Conservation (phyloP, 129 eudicot species). For the Artemisia tridentata region DNA sequence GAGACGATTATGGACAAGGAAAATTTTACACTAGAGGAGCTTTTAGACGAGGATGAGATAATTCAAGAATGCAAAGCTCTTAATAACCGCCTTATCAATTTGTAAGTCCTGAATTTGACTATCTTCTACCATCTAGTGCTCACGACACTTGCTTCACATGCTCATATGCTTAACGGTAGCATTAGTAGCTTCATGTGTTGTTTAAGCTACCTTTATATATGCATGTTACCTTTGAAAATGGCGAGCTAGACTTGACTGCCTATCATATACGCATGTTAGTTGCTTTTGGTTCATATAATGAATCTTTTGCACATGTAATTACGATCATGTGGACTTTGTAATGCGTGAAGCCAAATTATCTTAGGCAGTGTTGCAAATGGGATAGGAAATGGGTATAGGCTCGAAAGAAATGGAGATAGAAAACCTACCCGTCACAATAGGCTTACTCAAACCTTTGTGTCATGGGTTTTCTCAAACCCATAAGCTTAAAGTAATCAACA, state of each 20-base stretch:
- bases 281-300: too few relatives aligned
- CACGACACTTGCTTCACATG: background rate
- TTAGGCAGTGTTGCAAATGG: background rate
- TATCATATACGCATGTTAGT: too few relatives aligned
- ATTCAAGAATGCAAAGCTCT: constrained; percentile 99
- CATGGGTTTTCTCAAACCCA: too few relatives aligned
- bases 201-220: constrained; percentile 2
- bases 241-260: too few relatives aligned
- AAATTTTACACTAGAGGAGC: constrained; percentile 77
- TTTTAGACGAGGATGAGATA: constrained; percentile 91
- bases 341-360: constrained; percentile 2
- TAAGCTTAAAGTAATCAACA: too few relatives aligned
- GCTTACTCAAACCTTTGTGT: too few relatives aligned
- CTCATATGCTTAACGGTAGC: constrained; percentile 4
- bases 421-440: too few relatives aligned
- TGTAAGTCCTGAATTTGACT: constrained; percentile 39
- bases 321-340: background rate
- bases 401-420: too few relatives aligned
- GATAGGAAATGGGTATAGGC: too few relatives aligned
- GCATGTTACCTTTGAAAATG: too few relatives aligned
- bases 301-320: background rate
- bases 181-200: constrained; percentile 5
- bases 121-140: constrained; percentile 13
- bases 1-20: constrained; percentile 90
- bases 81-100: constrained; percentile 85